Base-by-base conservation (phyloP, 495 filamentous ascomycete species). In the Aspergillus biplanus region DNA sequence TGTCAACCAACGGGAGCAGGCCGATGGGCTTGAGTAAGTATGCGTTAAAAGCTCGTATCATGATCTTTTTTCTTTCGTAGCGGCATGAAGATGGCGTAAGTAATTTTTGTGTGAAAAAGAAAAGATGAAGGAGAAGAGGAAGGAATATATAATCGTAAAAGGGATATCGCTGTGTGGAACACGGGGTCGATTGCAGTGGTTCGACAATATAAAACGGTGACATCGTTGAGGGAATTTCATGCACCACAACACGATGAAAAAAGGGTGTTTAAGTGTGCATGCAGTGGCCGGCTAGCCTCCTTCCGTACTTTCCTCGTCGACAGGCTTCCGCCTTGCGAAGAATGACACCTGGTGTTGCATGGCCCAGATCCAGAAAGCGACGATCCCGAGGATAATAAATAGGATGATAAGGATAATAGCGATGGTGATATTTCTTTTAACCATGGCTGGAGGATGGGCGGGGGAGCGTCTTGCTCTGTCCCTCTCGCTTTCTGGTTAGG, bases 391-490 rank as follows among this genome's bases (percentile, higher is more conserved):
- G 50, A 92, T 72, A 73, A 92, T 73, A 76, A 92, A 92, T 63
- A 93, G 84, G 46, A 92, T 67, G 76, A 93, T 91, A 75, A 93
- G 88, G 76, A 93, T 93, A 73, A 93, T 83, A 35, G 89, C 90
- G 75, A 93, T 90, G 71, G 87, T 84, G 77, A 90, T 84, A 85
- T 93, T 93, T 80, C 86, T 77, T 75, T 90, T 78, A 65, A 87
- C 82, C 79, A 80, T 88, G 44, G 62, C n/a, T 8, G 39, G 39
- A 27, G 7, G 42, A 27, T 16, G 58, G 61, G 21, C 16, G 35
- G 15, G 48, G 47, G 13, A 48, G 46, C 16, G 11, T 37, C 33
- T 60, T n/a, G n/a, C 47, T 50, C n/a, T 50, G 16, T 44, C 47
- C 47, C 16, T 50, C 27, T 50, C 15, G 3, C 5, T 50, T n/a